Evolutionary conservation across 495 filamentous ascomycete species (phyloP).

Genomic region (Penicillium goetzii): DNA sequence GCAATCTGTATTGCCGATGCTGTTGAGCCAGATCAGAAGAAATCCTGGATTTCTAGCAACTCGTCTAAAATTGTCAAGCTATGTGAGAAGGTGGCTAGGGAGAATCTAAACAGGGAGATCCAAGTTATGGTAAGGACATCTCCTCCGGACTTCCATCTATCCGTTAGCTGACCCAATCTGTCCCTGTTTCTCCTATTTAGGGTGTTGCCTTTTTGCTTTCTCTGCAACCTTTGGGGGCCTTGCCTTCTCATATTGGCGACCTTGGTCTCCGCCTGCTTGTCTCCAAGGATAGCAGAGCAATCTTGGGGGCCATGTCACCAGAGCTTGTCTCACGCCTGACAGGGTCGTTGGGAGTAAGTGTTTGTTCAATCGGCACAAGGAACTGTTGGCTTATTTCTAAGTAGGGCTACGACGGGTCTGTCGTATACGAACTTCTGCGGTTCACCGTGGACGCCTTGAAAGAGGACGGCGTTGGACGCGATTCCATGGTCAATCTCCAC

Average conservation of each 20-base stretch:
- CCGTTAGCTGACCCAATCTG: neutral
- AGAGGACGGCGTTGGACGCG: neutral
- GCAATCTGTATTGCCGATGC: constrained; percentile 52
- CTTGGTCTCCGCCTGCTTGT: constrained; percentile 35
- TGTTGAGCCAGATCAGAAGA: constrained; percentile 45
- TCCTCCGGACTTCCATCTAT: constrained; percentile 10
- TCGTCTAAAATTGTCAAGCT: constrained; percentile 52
- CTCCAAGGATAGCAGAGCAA: constrained; percentile 30
- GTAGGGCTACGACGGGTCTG: constrained; percentile 30
- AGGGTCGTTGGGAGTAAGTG: constrained; percentile 34
- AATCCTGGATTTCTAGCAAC: constrained; percentile 51
- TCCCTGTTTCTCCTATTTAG: constrained; percentile 23
- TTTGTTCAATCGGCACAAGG: too few species aligned
- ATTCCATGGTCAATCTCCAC: constrained; percentile 25
- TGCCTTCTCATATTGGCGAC: constrained; percentile 33
- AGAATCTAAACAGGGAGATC: constrained; percentile 42
- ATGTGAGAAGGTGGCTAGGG: constrained; percentile 51
- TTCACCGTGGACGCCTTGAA: constrained; percentile 32
- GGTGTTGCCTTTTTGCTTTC: constrained; percentile 43
- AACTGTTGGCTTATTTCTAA: constrained; percentile 14
- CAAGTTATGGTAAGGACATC: constrained; percentile 48
- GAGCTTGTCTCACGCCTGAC: constrained; percentile 32
- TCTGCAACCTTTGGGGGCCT: constrained; percentile 28
- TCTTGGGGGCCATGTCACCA: constrained; percentile 29
- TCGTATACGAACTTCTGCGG: constrained; percentile 29